phyloP scores from a whole-genome alignment of 164 flowering plant species.

The Magnolia officinalis region DNA sequence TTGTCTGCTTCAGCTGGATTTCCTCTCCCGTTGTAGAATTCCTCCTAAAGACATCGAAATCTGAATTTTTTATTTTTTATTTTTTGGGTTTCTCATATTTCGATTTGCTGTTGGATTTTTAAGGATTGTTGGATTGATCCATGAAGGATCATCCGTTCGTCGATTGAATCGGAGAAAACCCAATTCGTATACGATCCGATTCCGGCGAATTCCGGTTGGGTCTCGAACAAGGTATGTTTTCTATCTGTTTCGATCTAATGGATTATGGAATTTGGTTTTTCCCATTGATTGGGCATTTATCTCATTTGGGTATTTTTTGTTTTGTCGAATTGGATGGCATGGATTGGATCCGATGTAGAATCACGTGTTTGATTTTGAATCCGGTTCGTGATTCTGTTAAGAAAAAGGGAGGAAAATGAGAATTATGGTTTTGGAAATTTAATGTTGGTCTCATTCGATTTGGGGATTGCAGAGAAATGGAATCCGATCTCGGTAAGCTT shows the following conservation, averaged over 20 bases:
- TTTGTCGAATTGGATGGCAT: background rate
- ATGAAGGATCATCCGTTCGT: conserved; percentile 36
- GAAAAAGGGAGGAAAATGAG: background rate
- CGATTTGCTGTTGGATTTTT: conserved; percentile 10
- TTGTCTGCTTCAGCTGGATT: conserved; percentile 4
- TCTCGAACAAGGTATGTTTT: conserved; percentile 29
- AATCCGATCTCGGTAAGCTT: conserved; percentile 85
- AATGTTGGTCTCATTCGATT: conserved; percentile 10
- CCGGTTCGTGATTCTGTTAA: background rate
- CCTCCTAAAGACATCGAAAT: conserved; percentile 17
- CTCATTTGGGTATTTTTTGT: background rate
- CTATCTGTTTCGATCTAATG: background rate
- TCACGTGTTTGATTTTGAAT: background rate
- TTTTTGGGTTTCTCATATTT: conserved; percentile 9
- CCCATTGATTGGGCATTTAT: conserved; percentile 3
- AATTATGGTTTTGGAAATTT: background rate
- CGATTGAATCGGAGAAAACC: conserved; percentile 39
- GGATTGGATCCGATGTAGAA: conserved; percentile 5
- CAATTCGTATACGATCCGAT: conserved; percentile 14
- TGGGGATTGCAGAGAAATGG: conserved; percentile 50
- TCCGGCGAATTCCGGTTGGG: conserved; percentile 7
- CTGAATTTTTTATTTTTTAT: conserved; percentile 3
- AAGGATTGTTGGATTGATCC: conserved; percentile 29
- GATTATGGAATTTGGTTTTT: conserved; percentile 12
- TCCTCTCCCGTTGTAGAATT: conserved; percentile 7